Conservation (phyloP, 2,329 filamentous ascomycete species). For the Clonostachys solani region DNA sequence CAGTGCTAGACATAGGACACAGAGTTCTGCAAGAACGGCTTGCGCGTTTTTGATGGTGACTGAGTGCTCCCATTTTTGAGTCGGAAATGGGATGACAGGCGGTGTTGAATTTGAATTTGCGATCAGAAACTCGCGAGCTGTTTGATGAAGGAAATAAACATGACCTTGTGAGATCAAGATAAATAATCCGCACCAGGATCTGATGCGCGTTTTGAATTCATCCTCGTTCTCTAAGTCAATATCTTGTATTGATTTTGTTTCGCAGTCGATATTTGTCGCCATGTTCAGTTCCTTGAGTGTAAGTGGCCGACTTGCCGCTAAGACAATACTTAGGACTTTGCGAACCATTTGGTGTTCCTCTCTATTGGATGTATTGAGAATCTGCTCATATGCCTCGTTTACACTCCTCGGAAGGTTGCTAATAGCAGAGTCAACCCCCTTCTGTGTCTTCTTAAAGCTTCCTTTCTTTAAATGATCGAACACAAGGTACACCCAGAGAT, state of each 20-base stretch:
- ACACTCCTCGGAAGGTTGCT: slow-evolving; percentile 16
- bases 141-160: slow-evolving; percentile 23
- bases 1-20: slow-evolving; percentile 11
- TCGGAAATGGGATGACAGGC: not conserved
- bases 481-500: slow-evolving; percentile 29
- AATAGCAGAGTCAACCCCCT: slow-evolving; percentile 10
- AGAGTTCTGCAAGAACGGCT: slow-evolving; percentile 11
- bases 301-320: slow-evolving; percentile 15
- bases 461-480: slow-evolving; percentile 19
- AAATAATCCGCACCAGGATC: slow-evolving; percentile 19
- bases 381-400: slow-evolving; percentile 18
- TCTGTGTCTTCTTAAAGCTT: slow-evolving; percentile 11
- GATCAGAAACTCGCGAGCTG: slow-evolving; percentile 22
- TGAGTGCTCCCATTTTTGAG: slow-evolving; percentile 11
- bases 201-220: slow-evolving; percentile 4
- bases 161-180: slow-evolving; percentile 15
- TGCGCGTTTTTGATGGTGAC: slow-evolving; percentile 12
- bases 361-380: slow-evolving; percentile 8
- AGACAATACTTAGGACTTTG: slow-evolving; percentile 13
- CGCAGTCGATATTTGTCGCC: slow-evolving; percentile 11
- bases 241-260: slow-evolving; percentile 4
- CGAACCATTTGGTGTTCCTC: slow-evolving; percentile 1
- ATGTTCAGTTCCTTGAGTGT: slow-evolving; percentile 19
- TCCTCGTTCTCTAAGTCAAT: slow-evolving; percentile 11
- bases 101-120: slow-evolving; percentile 4